A percentile compares a stretch with the other conserved stretches of the same genome.
Evolutionary conservation across 306 rosid genomes (phyloP).

Genomic region (Hylodesmum podocarpum): DNA sequence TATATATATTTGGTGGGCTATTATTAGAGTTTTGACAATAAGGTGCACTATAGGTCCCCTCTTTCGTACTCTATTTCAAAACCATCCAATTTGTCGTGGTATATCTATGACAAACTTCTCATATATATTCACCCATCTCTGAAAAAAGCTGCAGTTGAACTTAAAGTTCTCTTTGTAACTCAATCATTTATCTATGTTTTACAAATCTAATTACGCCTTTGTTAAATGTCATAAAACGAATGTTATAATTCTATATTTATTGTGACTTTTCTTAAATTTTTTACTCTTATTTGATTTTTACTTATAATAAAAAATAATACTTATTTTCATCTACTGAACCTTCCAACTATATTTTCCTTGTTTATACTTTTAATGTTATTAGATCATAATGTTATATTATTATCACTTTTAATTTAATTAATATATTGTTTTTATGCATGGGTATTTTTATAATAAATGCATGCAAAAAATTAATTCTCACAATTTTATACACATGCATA

Average conservation of each 20-base stretch:
- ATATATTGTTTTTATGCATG: background rate
- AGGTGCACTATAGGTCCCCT: conserved; percentile 30
- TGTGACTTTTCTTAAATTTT: too few relatives aligned
- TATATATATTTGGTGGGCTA: conserved; percentile 27
- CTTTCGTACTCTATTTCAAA: conserved; percentile 19
- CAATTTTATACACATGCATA: background rate
- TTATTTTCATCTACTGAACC: background rate
- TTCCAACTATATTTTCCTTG: background rate
- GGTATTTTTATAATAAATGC: background rate
- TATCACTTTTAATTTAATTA: background rate
- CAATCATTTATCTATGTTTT: background rate
- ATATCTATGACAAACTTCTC: conserved; percentile 14
- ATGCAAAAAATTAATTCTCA: background rate
- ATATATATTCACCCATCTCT: conserved; percentile 15
- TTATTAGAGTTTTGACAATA: conserved; percentile 39
- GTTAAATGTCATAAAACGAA: background rate
- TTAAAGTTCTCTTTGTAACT: background rate
- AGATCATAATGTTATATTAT: background rate
- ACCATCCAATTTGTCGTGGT: background rate
- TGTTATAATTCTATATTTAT: background rate
- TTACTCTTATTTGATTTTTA: too few relatives aligned
- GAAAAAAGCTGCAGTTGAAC: conserved; percentile 17
- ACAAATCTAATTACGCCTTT: background rate
- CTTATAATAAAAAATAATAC: too few relatives aligned
- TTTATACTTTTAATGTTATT: background rate